Evolutionary conservation across 2,329 filamentous ascomycete genomes (phyloP).

Genomic region (Diplodia sapinea): DNA sequence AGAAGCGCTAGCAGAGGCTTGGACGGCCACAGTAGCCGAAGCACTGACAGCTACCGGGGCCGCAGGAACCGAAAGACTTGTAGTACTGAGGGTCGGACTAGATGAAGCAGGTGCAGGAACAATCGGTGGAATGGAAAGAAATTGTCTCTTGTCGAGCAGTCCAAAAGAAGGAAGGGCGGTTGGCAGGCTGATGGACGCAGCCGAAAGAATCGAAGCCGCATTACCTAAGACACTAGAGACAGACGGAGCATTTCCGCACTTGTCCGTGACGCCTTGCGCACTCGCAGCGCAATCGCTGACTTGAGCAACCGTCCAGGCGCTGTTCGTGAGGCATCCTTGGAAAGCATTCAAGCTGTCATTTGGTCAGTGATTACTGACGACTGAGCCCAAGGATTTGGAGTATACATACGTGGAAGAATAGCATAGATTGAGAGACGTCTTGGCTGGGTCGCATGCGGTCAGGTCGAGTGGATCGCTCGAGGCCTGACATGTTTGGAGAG

Average conservation of each 20-base stretch:
- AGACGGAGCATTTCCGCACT: background rate
- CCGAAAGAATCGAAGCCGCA: slow-evolving; percentile 1
- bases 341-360: background rate
- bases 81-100: background rate
- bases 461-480: slow-evolving; percentile 1
- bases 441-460: background rate
- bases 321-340: background rate
- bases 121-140: background rate
- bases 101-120: background rate
- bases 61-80: background rate
- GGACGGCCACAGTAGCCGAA: slow-evolving; percentile 2
- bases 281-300: slow-evolving; percentile 6
- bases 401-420: slow-evolving; percentile 11
- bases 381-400: no score
- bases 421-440: background rate
- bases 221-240: background rate
- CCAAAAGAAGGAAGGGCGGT: background rate
- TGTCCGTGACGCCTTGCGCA: background rate
- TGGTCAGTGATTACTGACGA: background rate
- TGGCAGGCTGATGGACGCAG: slow-evolving; percentile 1
- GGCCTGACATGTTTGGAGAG: slow-evolving; percentile 1
- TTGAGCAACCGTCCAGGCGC: background rate
- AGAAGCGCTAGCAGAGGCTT: background rate
- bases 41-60: slow-evolving; percentile 14
- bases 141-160: slow-evolving; percentile 12